phyloP scores from a whole-genome alignment of 306 rosid species.

The Gastrolobium villosum region DNA sequence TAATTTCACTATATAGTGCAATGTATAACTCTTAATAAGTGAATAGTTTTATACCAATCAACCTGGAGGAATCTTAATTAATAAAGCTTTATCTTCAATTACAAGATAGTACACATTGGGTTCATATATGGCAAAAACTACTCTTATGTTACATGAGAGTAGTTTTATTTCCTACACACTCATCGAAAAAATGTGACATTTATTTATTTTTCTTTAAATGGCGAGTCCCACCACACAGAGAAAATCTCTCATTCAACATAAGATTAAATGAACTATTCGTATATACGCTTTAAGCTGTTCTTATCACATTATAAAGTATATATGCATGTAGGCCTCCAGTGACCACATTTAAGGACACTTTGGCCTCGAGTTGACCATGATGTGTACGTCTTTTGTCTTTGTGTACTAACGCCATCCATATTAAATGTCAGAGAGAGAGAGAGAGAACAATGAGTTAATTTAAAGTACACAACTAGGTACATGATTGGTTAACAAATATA shows the following conservation, averaged over 20 bases:
- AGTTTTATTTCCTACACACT: too few species aligned
- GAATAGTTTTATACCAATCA: not conserved
- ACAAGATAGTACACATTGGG: constrained; percentile 13
- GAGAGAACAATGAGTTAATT: not conserved
- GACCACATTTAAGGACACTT: constrained; percentile 8
- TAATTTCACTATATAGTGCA: not conserved
- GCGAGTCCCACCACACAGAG: too few species aligned
- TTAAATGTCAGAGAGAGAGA: constrained; percentile 2
- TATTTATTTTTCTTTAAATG: too few species aligned
- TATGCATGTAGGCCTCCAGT: not conserved
- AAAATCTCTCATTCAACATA: too few species aligned
- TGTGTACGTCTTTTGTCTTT: constrained; percentile 36
- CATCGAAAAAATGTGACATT: too few species aligned
- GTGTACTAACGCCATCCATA: not conserved
- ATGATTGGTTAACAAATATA: constrained; percentile 5
- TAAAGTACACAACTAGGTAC: constrained; percentile 26
- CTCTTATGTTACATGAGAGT: too few species aligned
- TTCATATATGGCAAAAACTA: too few species aligned
- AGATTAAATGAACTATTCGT: too few species aligned
- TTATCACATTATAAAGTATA: not conserved
- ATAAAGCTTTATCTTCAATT: not conserved
- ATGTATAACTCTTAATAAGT: not conserved
- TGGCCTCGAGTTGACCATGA: constrained; percentile 47
- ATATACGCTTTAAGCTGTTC: constrained; percentile 2
- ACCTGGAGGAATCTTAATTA: constrained; percentile 27